Percentiles rank a stretch among this genome's conserved stretches.
phyloP scores from a whole-genome alignment of 2,329 filamentous ascomycete species.

The Aspergillus sp. region DNA sequence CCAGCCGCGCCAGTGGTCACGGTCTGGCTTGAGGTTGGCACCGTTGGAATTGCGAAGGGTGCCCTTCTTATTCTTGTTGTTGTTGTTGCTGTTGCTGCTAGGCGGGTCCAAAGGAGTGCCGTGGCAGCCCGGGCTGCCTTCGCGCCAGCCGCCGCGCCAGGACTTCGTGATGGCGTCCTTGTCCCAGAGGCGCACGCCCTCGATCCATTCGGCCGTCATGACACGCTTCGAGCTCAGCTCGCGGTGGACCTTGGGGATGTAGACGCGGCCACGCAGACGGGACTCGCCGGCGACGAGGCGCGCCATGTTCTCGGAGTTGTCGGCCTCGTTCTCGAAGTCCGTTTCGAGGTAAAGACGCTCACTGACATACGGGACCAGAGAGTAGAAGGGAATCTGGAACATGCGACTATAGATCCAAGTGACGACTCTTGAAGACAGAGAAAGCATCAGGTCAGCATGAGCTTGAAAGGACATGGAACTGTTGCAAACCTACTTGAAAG shows the following conservation, averaged over 20 bases:
- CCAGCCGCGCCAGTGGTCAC: constrained; percentile 73
- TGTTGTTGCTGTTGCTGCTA: constrained; percentile 40
- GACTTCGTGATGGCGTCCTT: constrained; percentile 73
- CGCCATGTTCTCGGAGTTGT: constrained; percentile 84
- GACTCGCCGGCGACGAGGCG: constrained; percentile 72
- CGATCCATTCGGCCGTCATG: constrained; percentile 96
- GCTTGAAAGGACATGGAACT: neutral
- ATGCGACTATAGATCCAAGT: constrained; percentile 78
- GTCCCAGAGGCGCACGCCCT: constrained; percentile 90
- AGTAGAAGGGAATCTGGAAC: constrained; percentile 93
- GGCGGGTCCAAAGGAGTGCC: constrained; percentile 62
- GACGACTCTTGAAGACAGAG: constrained; percentile 61
- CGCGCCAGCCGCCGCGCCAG: constrained; percentile 76
- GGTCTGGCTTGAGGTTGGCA: constrained; percentile 73
- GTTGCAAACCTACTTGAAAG: constrained; percentile 67
- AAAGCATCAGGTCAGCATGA: constrained; percentile 14
- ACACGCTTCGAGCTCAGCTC: constrained; percentile 81
- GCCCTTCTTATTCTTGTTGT: constrained; percentile 30
- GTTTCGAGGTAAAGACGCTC: constrained; percentile 92
- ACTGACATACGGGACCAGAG: constrained; percentile 85
- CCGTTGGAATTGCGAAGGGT: constrained; percentile 34
- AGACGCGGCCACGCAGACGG: constrained; percentile 74
- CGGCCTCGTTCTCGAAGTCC: constrained; percentile 88
- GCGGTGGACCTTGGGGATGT: constrained; percentile 80
- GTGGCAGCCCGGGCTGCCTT: constrained; percentile 75